A percentile compares a stretch with the other conserved stretches of the same genome.
These are phyloP conservation scores for Pseudogymnoascus sp. DNA, from an alignment of 2,329 filamentous ascomycete genomes.

Conservation along the genomic window DNA sequence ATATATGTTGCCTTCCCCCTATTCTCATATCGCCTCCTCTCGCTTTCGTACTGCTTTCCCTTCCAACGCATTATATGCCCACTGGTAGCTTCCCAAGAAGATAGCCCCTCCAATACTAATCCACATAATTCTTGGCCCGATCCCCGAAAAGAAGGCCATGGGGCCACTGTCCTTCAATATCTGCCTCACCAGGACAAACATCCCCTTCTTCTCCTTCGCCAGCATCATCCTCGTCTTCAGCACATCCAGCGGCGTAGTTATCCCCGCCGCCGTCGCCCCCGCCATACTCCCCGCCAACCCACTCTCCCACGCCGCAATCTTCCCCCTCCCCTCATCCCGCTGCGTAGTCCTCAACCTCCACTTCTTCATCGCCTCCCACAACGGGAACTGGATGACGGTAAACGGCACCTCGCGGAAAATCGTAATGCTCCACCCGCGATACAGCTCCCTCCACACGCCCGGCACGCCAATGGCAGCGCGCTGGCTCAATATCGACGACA, in stretches of 20 bases:
- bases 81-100: constrained; percentile 90
- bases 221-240: constrained; percentile 97
- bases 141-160: constrained; percentile 64
- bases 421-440: constrained; percentile 86
- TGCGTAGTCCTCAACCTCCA: constrained; percentile 44
- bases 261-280: constrained; percentile 74
- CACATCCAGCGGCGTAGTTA: constrained; percentile 92
- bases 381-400: constrained; percentile 91
- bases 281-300: constrained; percentile 76
- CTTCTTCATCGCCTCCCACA: constrained; percentile 89
- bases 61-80: constrained; percentile 67
- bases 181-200: constrained; percentile 49
- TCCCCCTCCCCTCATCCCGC: constrained; percentile 25
- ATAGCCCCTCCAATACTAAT: constrained; percentile 92
- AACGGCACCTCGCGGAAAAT: constrained; percentile 95
- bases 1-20: not conserved
- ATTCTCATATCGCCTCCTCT: not conserved
- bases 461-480: constrained; percentile 35
- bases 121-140: constrained; percentile 82
- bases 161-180: constrained; percentile 59
- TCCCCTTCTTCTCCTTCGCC: constrained; percentile 56
- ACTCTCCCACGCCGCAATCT: constrained; percentile 66
- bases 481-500: constrained; percentile 59
- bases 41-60: constrained; percentile 22
- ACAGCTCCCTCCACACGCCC: constrained; percentile 72